Conservation (phyloP, 1,284 basidiomycete genomes). For the Polyporus tsugae region DNA sequence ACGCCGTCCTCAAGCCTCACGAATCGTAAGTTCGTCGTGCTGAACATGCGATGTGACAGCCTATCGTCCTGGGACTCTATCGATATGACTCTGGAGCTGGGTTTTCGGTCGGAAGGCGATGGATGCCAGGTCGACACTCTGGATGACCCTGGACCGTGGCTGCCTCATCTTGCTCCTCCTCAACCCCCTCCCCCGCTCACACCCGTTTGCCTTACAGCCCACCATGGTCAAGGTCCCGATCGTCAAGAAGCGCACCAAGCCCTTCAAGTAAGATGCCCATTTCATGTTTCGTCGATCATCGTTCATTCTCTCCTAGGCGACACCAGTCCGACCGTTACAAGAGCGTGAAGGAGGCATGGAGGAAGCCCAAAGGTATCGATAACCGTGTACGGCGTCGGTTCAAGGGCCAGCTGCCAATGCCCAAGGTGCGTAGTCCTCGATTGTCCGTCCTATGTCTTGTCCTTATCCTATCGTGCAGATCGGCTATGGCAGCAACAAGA, state of each 20-base stretch:
- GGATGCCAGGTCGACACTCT: conserved; percentile 34
- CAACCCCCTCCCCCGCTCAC: conserved; percentile 19
- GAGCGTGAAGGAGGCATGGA: conserved; percentile 95
- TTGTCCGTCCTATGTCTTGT: conserved; percentile 10
- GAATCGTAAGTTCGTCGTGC: conserved; percentile 48
- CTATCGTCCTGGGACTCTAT: conserved; percentile 30
- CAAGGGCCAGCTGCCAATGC: conserved; percentile 96
- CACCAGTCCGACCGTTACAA: conserved; percentile 98
- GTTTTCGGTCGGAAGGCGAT: conserved; percentile 25
- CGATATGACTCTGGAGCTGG: conserved; percentile 28
- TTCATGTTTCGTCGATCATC: neutral
- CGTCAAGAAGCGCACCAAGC: conserved; percentile 96
- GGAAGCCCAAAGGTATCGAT: conserved; percentile 98
- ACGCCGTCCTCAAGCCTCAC: conserved; percentile 44
- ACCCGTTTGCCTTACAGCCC: conserved; percentile 33
- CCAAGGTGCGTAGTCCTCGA: conserved; percentile 70
- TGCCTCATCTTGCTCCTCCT: conserved; percentile 17
- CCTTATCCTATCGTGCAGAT: conserved; percentile 52
- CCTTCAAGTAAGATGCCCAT: conserved; percentile 80
- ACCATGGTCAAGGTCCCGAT: conserved; percentile 91
- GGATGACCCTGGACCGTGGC: conserved; percentile 37
- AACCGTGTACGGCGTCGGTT: conserved; percentile 96
- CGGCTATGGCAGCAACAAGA: conserved; percentile 89
- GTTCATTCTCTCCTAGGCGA: conserved; percentile 62
- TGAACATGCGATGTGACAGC: conserved; percentile 26